These are phyloP conservation scores for Suillus placidus DNA, from an alignment of 768 basidiomycete genomes.

Conservation along the genomic window DNA sequence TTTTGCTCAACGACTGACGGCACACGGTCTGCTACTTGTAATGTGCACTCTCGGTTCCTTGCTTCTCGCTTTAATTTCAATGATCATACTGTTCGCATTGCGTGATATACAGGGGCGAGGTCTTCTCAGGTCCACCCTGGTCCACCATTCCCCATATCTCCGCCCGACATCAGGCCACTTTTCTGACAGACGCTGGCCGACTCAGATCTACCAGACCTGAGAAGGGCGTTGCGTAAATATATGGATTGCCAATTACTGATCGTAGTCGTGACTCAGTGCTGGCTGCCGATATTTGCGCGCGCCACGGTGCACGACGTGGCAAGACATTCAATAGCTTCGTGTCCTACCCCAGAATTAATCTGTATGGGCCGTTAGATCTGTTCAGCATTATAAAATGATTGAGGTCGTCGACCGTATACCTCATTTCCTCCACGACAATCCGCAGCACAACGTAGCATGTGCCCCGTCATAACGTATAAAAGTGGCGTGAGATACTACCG, in stretches of 20 bases:
- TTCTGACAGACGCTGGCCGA: neutral
- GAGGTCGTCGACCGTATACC: neutral
- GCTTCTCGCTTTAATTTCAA: neutral
- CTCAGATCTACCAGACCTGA: neutral
- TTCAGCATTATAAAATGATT: neutral
- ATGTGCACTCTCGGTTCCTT: neutral
- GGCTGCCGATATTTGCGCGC: neutral
- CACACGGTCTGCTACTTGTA: neutral
- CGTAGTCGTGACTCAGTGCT: neutral
- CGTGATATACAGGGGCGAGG: neutral
- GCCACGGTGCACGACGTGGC: neutral
- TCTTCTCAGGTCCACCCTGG: neutral
- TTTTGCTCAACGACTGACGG: neutral
- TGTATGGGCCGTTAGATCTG: neutral
- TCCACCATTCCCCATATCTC: neutral
- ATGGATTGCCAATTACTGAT: neutral
- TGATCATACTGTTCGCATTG: neutral
- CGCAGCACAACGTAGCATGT: neutral
- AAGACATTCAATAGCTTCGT: neutral
- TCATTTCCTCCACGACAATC: neutral
- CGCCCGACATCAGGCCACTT: neutral
- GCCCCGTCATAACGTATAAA: no score
- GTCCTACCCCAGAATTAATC: neutral
- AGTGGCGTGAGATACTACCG: slow-evolving; percentile 18
- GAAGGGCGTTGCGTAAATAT: neutral